Base-by-base conservation (phyloP, 768 basidiomycete species). In the Coprinopsis marcescibilis region DNA sequence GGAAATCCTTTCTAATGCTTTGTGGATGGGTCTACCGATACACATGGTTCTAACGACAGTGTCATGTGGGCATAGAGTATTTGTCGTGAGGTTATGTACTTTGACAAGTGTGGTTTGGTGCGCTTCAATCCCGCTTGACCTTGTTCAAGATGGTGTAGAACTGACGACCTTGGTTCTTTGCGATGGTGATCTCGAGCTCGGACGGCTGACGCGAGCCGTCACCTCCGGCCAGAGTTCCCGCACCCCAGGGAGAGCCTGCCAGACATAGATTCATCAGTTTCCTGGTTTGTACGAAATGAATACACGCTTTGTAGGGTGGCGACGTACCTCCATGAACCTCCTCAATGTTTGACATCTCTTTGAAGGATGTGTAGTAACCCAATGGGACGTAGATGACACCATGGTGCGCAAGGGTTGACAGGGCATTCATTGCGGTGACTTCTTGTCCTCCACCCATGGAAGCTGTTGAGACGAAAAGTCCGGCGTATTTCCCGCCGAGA, bases 171-270 rank as follows among this genome's bases (percentile, higher is more conserved):
- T 85, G 83, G 43, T 78, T 63, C 12, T 59, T 60, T 10, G 80
- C 82, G 19, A 82, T 68, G 55, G 78, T 73, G 35, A 76, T 53
- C 61, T 85, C 83, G 30, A 83, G 68, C 5, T 64, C 55, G 5
- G 70, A 69, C 17, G 85, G 83, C 55, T 79, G 74, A 54, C 85
- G 81, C 13, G 75, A 67, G 21, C 81, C 82, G 49, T 75, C 72
- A 7, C 64, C 57, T 35, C 68, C 71, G 11, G 83, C 71, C 54
- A 77, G 69, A 25, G 84, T 84, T 37, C 84, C 87, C n/a, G 85
- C 81, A 53, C 89, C 89, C 78, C 82, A 93, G 1, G 89, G 76
- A 15, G 83, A 83, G 36, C 86, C 85, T 83, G 45, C n/a, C 25
- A 42, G 32, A 25, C 2, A 54, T 21, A 12, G 17, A 29, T 24